These are phyloP conservation scores for Candida gorgasii DNA, from an alignment of 805 yeast genomes.

Conservation along the genomic window DNA sequence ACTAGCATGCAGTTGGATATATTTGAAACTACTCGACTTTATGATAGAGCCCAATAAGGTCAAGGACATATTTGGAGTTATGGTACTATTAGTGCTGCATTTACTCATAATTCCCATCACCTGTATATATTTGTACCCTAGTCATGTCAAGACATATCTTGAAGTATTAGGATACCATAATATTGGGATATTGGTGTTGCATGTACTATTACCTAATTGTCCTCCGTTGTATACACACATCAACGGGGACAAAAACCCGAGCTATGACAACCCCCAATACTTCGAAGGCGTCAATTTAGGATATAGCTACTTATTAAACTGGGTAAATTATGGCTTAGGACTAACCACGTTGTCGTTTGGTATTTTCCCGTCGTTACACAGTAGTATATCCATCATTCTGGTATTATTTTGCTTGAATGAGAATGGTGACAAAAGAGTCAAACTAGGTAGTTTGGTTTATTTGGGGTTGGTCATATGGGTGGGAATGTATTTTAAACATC, in stretches of 20 bases:
- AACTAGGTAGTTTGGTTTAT: constrained; percentile 41
- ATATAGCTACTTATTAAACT: constrained; percentile 12
- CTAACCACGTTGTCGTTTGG: constrained; percentile 43
- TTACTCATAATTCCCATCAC: constrained; percentile 61
- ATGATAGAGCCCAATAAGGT: constrained; percentile 42
- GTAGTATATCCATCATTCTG: constrained; percentile 61
- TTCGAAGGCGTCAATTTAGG: constrained; percentile 75
- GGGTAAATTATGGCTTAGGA: constrained; percentile 10
- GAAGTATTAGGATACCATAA: constrained; percentile 62
- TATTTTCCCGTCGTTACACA: constrained; percentile 62
- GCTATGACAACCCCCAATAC: constrained; percentile 61
- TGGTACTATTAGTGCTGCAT: constrained; percentile 56
- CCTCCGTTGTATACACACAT: constrained; percentile 74
- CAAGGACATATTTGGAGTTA: constrained; percentile 56
- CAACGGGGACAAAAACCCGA: constrained; percentile 57
- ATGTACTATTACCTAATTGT: constrained; percentile 64
- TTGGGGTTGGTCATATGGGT: constrained; percentile 72
- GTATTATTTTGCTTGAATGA: constrained; percentile 46
- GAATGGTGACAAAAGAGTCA: constrained; percentile 34
- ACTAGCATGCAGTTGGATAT: constrained; percentile 46
- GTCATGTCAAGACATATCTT: constrained; percentile 54
- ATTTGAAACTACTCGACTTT: constrained; percentile 47
- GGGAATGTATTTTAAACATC: constrained; percentile 71
- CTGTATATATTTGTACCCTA: constrained; percentile 66
- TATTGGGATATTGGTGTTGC: constrained; percentile 59